A percentile compares a stretch with the other conserved stretches of the same genome.
Conservation (phyloP, 495 filamentous ascomycete species). For the Xylaria castorea region DNA sequence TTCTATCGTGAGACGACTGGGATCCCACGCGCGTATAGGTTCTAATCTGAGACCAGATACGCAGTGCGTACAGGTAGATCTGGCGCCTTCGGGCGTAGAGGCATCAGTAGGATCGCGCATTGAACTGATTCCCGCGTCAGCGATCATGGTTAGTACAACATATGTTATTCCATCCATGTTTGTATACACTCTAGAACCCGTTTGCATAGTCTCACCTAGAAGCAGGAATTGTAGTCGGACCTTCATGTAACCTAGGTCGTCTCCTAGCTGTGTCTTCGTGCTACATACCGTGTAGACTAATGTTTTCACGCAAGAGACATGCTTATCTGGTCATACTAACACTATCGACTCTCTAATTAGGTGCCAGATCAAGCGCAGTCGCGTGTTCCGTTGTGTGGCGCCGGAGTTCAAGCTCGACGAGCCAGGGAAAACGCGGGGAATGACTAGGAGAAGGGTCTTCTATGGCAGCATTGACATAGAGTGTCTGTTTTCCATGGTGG, state of each 20-base stretch:
- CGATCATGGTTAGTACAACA: not conserved
- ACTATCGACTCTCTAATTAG: not conserved
- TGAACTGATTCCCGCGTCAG: not conserved
- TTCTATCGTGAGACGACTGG: not conserved
- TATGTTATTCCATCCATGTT: not conserved
- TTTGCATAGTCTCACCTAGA: not conserved
- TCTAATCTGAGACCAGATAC: not conserved
- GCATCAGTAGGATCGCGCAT: not conserved
- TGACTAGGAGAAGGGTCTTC: conserved; percentile 47
- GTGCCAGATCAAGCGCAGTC: not conserved
- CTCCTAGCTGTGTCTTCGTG: not conserved
- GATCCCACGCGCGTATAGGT: not conserved
- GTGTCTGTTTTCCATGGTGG: conserved; percentile 56
- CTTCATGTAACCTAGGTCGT: not conserved
- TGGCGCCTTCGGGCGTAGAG: not conserved
- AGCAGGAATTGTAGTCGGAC: not conserved
- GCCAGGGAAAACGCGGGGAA: conserved; percentile 63
- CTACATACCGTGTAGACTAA: not conserved
- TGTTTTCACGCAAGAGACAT: not conserved
- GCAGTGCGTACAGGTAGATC: not conserved
- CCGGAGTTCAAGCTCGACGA: conserved; percentile 69
- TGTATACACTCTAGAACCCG: not conserved
- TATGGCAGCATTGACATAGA: conserved; percentile 79
- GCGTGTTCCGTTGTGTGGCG: not conserved
- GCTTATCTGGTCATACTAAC: not conserved